Base-by-base conservation (phyloP, 371 early-diverging fungal genomes). In the Mortierella sp. region DNA sequence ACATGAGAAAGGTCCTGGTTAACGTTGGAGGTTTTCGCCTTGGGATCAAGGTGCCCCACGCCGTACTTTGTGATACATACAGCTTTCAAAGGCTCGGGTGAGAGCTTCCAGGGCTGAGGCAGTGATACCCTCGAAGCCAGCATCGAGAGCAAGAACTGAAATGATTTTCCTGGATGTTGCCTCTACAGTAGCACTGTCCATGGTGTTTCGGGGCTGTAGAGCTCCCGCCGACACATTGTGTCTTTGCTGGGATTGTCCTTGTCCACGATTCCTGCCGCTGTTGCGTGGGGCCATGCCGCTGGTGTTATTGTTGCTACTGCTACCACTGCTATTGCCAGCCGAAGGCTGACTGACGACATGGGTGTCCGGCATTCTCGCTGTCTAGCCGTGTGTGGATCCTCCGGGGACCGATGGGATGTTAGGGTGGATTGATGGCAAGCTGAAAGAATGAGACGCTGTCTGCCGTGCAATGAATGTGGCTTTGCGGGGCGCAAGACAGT, bases 61-160 rank as follows among this genome's bases (percentile, higher is more conserved):
- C 27, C 41, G 22, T 39, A 21, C n/a, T n/a, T n/a, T 27, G 16
- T 22, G 19, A 25, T 19, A 31, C 79, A 58, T 81, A 88, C 88
- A 86, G 48, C 65, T 57, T 51, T 81, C 84, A 27, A 85, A 58
- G 19, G 79, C 50, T 59, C 81, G 71, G 4, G 82, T 71, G 28
- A 88, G 63, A 1, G 80, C 50, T 21, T 82, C 76, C 9, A 88
- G 57, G 1, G 86, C 85, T 25, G 81, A 79, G 46, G 71, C 71
- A 12, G 83, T 77, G 49, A 83, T 81, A 19, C 81, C 79, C 12
- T 84, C 77, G 58, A 82, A 88, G 10, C 88, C 88, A 9, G 78
- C 81, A 28, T 58, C 68, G 24, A 74, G 55, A 8, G 74, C 74
- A 16, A 74, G 57, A 27, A 74, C 41, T 13, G 74, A 54, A 25